Conservation (phyloP, 352 stramenopile species). For the Pythium aquatile region DNA sequence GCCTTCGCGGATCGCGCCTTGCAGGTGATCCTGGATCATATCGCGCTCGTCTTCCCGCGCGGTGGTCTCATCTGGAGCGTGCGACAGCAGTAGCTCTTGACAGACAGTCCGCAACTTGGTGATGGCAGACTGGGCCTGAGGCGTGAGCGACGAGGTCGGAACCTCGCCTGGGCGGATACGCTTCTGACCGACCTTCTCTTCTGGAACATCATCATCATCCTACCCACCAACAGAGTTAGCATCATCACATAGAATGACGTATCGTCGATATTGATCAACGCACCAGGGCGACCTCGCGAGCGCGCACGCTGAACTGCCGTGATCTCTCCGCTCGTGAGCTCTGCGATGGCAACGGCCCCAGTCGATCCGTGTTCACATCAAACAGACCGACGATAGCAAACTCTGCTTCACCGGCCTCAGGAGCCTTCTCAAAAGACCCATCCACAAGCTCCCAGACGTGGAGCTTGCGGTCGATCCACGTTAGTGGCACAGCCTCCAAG, state of each 20-base stretch:
- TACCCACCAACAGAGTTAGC: background rate
- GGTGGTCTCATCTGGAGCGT: conserved; percentile 48
- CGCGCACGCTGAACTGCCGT: conserved; percentile 21
- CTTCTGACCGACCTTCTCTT: conserved; percentile 18
- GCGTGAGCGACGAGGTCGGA: background rate
- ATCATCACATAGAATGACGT: too few relatives aligned
- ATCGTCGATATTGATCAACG: background rate
- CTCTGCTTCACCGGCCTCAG: background rate
- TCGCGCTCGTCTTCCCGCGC: conserved; percentile 60
- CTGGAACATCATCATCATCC: background rate
- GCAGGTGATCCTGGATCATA: conserved; percentile 55
- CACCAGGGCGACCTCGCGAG: conserved; percentile 10
- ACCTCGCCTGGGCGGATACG: background rate
- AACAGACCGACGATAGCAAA: conserved; percentile 22
- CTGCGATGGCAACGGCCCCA: conserved; percentile 12
- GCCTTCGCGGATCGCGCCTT: conserved; percentile 48
- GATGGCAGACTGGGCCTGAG: conserved; percentile 16
- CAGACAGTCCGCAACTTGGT: conserved; percentile 52
- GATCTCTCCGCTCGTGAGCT: conserved; percentile 14
- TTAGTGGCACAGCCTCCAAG: conserved; percentile 18
- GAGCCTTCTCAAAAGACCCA: background rate
- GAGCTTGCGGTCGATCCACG: conserved; percentile 15
- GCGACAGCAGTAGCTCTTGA: conserved; percentile 62
- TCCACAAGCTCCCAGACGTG: conserved; percentile 3
- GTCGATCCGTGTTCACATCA: conserved; percentile 15